Evolutionary conservation across 2,329 filamentous ascomycete genomes (phyloP), one percentile per base, ranked within the genome.

Genomic region (Exophiala lecanii-corni): DNA sequence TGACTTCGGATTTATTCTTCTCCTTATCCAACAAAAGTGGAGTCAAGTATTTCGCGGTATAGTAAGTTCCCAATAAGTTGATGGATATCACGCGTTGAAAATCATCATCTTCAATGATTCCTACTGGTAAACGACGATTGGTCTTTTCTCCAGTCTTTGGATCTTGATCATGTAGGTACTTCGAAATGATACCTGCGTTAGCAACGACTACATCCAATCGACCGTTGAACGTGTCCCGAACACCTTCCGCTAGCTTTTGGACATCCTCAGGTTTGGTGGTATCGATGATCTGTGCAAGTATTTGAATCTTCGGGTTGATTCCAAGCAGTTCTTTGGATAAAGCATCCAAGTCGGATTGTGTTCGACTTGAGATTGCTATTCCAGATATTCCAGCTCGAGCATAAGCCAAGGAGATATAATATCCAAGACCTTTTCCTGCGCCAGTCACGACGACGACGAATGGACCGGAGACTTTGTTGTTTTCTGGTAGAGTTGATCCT

Each of bases 371-470:
- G 18, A 63, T 56, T 15, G 61, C 64, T 34, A 68, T 66, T 34
- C 55, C 59, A n/a, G 63, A 64, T 2, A 58, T 61, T 2, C 65
- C 66, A 5, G 65, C 62, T 18, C 45, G 45, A 2, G 57, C 59
- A 33, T 55, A 61, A 5, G 57, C 51, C 20, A 60, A 59, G 4
- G 62, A 60, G 18, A 64, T 65, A 25, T 60, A 56, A 33, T 51
- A 55, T 5, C 65, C 64, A 5, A 66, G 47, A 4, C 65, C 65
- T 16, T 57, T 59, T 3, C 59, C 59, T 1, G 61, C 65, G 5
- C 65, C 64, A 23, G 54, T 66, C 36, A 68, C 56, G 34, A 68
- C 60, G 18, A 67, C 60, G 13, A 49, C 26, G 21, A 41, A 51
- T 10, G 26, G 18, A 12, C 18, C 15, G n/a, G 21, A 21, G 16